Evolutionary conservation across 257 asterid species (phyloP), one percentile per base, ranked within the genome.

Genomic region (Leptodermis oblonga): DNA sequence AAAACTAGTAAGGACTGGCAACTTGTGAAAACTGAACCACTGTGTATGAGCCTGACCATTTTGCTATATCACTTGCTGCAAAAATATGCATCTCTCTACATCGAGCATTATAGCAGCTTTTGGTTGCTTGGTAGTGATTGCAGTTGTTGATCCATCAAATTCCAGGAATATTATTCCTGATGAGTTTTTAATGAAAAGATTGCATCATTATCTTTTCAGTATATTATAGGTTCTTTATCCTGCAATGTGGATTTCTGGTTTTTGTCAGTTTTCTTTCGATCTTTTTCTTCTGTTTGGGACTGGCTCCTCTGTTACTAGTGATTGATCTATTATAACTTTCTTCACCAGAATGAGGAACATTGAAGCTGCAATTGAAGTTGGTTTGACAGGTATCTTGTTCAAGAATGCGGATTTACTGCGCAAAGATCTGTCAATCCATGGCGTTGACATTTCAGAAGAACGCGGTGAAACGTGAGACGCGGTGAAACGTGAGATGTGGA

Each of bases 311-410:
- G 46, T 30, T 20, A 31, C 52, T 34, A 37, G 20, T 48, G 43
- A 45, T 76, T 62, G 49, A 46, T 69, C 54, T 23, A n/a, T 23
- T 26, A 22, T 52, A 49, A 31, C 5, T 51, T 69, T 56, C 42
- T 81, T 68, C 30, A 36, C 60, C 87, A 92, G 98, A 77, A 74
- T 77, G 86, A 83, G 72, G 73, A 92, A 92, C 79, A 92, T 90
- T 33, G 95, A 90, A 74, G 97, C 96, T 45, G 97, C 97, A 1
- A 56, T 74, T 72, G 79, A 79, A 73, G 86, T 84, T 71, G 98
- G 97, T 67, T 77, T 90, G 67, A 59, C 17, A 5, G 92, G 91
- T 14, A 79, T 92, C 79, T 96, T 82, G 52, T 92, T 92, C 88
- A 84, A 83, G 80, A 80, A 81, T 39, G 92, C 70, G 18, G 86